phyloP scores from a whole-genome alignment of 345 rosid species.

The Citrus reticulata region DNA sequence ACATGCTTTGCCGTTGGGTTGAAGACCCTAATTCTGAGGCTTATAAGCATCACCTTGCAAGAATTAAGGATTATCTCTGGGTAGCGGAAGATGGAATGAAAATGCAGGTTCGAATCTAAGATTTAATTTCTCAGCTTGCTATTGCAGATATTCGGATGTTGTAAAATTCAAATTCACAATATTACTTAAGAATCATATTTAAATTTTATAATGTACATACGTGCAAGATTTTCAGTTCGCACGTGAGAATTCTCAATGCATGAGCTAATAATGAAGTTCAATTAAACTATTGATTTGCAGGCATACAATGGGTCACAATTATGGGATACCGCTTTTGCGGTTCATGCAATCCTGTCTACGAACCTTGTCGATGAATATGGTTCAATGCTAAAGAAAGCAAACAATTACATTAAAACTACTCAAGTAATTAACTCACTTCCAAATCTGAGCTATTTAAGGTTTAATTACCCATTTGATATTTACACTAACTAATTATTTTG shows the following conservation, averaged over 20 bases:
- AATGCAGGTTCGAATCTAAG: conserved; percentile 39
- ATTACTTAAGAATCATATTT: background rate
- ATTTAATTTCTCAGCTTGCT: too few relatives aligned
- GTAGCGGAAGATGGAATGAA: conserved; percentile 66
- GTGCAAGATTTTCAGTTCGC: background rate
- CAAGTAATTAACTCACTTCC: conserved; percentile 32
- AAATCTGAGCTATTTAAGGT: too few relatives aligned
- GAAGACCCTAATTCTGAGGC: conserved; percentile 52
- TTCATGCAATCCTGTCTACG: conserved; percentile 57
- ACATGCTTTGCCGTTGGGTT: conserved; percentile 61
- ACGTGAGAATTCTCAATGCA: background rate
- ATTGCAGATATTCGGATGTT: background rate
- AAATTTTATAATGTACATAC: too few relatives aligned
- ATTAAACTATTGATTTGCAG: conserved; percentile 17
- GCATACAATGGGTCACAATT: conserved; percentile 71
- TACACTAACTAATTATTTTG: background rate
- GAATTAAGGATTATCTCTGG: conserved; percentile 61
- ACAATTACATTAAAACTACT: conserved; percentile 45
- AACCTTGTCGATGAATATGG: conserved; percentile 37
- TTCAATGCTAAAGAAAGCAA: conserved; percentile 55
- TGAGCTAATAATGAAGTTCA: background rate
- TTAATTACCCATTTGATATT: background rate
- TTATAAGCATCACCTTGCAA: conserved; percentile 40
- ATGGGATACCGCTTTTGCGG: conserved; percentile 63
- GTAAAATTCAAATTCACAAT: too few relatives aligned